Percentiles rank a stretch among this genome's conserved stretches.
These are phyloP conservation scores for Lasiodiplodia hormozganensis DNA, from an alignment of 2,329 filamentous ascomycete species.

Conservation along the genomic window DNA sequence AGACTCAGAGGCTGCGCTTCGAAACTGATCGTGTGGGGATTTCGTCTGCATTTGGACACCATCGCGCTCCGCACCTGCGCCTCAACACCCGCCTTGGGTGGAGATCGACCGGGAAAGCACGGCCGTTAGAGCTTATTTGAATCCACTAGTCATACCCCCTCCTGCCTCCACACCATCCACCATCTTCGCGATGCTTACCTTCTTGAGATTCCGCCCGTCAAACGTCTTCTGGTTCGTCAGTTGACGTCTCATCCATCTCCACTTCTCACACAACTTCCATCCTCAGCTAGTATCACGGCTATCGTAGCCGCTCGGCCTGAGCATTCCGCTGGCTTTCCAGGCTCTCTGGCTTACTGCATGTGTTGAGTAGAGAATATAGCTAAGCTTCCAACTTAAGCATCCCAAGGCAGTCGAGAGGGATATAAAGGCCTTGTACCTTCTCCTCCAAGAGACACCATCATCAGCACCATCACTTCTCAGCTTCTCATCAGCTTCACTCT, in stretches of 20 bases:
- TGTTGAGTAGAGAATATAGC: background rate
- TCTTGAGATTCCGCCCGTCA: background rate
- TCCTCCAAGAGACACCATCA: background rate
- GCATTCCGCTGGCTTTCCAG: constrained; percentile 8
- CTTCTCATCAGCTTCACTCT: constrained; percentile 11
- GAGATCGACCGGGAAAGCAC: background rate
- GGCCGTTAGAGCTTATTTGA: background rate
- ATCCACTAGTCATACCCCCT: background rate
- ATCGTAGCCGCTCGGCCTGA: background rate
- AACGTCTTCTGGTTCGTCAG: background rate
- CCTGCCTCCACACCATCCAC: constrained; percentile 8
- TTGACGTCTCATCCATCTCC: constrained; percentile 18
- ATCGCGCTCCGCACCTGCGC: constrained; percentile 11
- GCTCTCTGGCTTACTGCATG: constrained; percentile 9
- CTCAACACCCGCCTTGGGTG: background rate
- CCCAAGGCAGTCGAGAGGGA: background rate
- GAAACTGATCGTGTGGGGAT: constrained; percentile 11
- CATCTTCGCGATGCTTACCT: constrained; percentile 7
- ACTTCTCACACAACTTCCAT: constrained; percentile 15
- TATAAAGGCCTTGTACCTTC: constrained; percentile 3
- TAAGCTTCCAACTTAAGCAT: constrained; percentile 2
- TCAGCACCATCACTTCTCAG: constrained; percentile 11
- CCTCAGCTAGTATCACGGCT: background rate
- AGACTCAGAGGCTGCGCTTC: constrained; percentile 15
- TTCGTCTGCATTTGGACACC: constrained; percentile 9